These are phyloP conservation scores for Hyaloperonospora brassicae DNA, from an alignment of 352 stramenopile genomes.

Conservation along the genomic window DNA sequence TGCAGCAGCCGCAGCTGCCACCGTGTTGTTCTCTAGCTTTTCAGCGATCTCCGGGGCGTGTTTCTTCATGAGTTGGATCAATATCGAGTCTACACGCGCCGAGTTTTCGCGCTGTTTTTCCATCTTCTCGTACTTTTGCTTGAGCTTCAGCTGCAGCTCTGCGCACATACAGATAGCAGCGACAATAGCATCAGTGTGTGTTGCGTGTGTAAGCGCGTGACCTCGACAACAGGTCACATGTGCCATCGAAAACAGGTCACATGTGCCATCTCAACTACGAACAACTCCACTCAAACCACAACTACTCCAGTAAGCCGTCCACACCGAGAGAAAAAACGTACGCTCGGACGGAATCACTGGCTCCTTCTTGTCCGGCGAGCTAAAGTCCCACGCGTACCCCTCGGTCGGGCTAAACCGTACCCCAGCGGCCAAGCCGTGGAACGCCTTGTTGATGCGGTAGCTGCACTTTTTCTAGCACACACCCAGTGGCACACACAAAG, in stretches of 20 bases:
- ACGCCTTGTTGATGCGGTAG: constrained; percentile 79
- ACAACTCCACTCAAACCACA: no score
- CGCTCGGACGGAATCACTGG: constrained; percentile 78
- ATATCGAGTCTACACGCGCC: constrained; percentile 69
- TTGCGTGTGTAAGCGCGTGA: no score
- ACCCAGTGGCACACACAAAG: background rate
- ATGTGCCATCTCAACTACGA: no score
- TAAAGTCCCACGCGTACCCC: constrained; percentile 85
- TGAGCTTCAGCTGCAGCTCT: constrained; percentile 82
- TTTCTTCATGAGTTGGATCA: constrained; percentile 83
- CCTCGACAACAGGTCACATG: background rate
- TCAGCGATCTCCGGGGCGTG: constrained; percentile 78
- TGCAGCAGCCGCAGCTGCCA: constrained; percentile 4
- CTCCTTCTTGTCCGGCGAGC: constrained; percentile 76
- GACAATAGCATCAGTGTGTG: no score
- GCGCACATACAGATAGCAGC: no score
- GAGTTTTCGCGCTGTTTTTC: constrained; percentile 82
- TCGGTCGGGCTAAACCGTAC: constrained; percentile 82
- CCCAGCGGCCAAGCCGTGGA: constrained; percentile 58
- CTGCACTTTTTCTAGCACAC: constrained; percentile 74
- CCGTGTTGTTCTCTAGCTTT: constrained; percentile 50
- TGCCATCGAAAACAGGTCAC: no score
- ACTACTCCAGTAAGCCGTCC: no score
- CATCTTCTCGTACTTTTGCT: constrained; percentile 84
- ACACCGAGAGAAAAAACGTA: no score